Evolutionary conservation across 169 alveolate genomes (phyloP).

Genomic region (Cystoisospora suis): DNA sequence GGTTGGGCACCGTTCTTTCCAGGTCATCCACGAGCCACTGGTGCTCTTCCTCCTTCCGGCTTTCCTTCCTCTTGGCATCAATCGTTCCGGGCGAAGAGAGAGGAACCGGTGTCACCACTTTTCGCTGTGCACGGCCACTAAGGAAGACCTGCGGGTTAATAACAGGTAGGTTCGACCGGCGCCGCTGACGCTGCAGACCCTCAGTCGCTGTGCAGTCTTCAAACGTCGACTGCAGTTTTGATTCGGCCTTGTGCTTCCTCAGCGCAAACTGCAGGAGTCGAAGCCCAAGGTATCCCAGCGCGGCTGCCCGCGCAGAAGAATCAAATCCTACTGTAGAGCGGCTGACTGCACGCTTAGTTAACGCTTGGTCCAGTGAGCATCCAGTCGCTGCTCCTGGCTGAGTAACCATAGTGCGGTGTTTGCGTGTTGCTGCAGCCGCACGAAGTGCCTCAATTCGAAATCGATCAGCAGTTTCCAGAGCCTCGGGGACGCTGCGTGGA

Average conservation of each 20-base stretch:
- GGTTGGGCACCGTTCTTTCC: constrained; percentile 28
- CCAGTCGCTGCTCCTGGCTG: constrained; percentile 65
- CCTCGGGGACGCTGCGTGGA: too few relatives aligned
- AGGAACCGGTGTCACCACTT: too few relatives aligned
- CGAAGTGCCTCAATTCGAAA: not conserved
- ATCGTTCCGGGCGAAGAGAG: too few relatives aligned
- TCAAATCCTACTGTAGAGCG: constrained; percentile 36
- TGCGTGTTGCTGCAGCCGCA: not conserved
- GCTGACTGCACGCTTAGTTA: not conserved
- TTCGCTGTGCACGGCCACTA: not conserved
- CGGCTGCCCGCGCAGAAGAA: constrained; percentile 32
- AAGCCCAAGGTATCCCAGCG: constrained; percentile 57
- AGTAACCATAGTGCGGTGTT: constrained; percentile 20
- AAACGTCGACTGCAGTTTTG: not conserved
- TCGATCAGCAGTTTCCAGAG: not conserved
- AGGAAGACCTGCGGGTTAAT: not conserved
- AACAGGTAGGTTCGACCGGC: not conserved
- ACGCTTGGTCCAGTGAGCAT: constrained; percentile 55
- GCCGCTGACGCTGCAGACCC: not conserved
- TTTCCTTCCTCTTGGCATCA: too few relatives aligned
- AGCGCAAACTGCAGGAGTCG: constrained; percentile 50
- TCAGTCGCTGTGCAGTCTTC: too few relatives aligned
- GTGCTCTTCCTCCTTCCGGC: too few relatives aligned
- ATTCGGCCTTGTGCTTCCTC: constrained; percentile 11
- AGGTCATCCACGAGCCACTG: constrained; percentile 31